Evolutionary conservation across 768 basidiomycete species (phyloP), one percentile per base, ranked within the genome.

Genomic region (Tephrocybe sp.): DNA sequence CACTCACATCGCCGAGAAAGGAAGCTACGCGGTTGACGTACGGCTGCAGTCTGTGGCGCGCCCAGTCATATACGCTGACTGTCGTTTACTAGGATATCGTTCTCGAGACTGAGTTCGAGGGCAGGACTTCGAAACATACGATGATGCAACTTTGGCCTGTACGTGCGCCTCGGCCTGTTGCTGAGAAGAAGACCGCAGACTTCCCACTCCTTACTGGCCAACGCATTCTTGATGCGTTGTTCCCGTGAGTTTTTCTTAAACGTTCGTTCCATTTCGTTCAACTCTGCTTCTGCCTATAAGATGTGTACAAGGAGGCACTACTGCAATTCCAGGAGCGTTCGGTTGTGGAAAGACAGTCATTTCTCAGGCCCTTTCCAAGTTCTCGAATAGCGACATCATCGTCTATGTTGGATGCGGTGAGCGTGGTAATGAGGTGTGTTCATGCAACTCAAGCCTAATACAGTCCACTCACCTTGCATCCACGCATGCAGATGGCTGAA

Each of bases 81-180:
- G 11, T 26, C 48, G 48, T 43, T 5, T 14, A 23, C 2, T 45
- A 97, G 93, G 97, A 99, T 66, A 78, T 95, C 45, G 90, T 99
- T 18, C 75, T 98, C 42, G 97, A 99, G 72, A 98, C 96, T 6
- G 97, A 98, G 65, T 98, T 99, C 63, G 86, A 98, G 56, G 97
- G 96, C 58, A 93, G 94, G 74, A 87, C 78, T 33, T 89, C 93
- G 12, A 80, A 94, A 62, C 96, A 98, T 68, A 86, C 90, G 15
- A 86, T 99, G 84, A 90, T 97, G 91, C 97, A 99, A 65, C 76
- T 96, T 26, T 99, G 97, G 97, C 97, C 97, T 58, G 97, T 99
- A 55, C 92, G 97, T 64, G 97, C 96, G 17, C 94, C 97, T 44
- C 84, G 97, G 49, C 97, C 97, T 10, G 89, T 93, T 23, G 76